A percentile compares a stretch with the other conserved stretches of the same genome.
Conservation (phyloP, 2,329 filamentous ascomycete species). For the Cytospora chrysosperma region DNA sequence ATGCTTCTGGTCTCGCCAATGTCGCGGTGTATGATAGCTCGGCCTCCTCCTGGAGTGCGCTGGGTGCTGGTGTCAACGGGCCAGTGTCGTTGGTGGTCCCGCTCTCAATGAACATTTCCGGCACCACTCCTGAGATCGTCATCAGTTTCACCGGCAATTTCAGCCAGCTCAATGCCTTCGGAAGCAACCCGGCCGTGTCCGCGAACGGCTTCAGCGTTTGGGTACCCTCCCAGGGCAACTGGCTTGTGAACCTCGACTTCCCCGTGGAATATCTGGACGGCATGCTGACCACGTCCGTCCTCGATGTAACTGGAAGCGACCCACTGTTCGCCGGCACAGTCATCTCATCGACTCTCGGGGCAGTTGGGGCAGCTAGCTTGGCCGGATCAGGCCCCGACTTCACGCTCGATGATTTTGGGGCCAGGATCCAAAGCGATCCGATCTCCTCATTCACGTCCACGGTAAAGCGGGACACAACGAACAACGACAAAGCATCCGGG, state of each 20-base stretch:
- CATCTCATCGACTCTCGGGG: conserved; percentile 69
- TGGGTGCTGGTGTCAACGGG: conserved; percentile 86
- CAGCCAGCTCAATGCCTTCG: conserved; percentile 67
- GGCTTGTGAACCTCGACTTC: conserved; percentile 76
- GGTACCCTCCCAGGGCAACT: conserved; percentile 82
- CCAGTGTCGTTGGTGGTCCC: conserved; percentile 72
- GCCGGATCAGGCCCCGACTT: conserved; percentile 35
- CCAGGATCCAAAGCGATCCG: conserved; percentile 41
- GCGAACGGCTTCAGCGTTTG: conserved; percentile 83
- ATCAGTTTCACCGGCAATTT: conserved; percentile 83
- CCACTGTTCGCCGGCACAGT: conserved; percentile 83
- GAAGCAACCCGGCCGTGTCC: conserved; percentile 56
- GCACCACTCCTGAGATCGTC: conserved; percentile 65
- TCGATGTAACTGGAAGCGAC: conserved; percentile 61
- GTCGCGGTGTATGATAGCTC: conserved; percentile 73
- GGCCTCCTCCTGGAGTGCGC: conserved; percentile 68
- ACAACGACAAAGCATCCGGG: conserved; percentile 53
- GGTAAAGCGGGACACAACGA: conserved; percentile 47
- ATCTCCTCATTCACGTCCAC: conserved; percentile 33
- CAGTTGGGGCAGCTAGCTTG: conserved; percentile 71
- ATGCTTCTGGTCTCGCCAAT: conserved; percentile 65
- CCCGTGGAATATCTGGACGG: conserved; percentile 68
- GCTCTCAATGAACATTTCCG: conserved; percentile 75
- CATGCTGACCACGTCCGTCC: conserved; percentile 65
- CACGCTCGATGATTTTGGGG: conserved; percentile 3